Base-by-base conservation (phyloP, 257 asterid genomes). In the Solanum chiquidenum region DNA sequence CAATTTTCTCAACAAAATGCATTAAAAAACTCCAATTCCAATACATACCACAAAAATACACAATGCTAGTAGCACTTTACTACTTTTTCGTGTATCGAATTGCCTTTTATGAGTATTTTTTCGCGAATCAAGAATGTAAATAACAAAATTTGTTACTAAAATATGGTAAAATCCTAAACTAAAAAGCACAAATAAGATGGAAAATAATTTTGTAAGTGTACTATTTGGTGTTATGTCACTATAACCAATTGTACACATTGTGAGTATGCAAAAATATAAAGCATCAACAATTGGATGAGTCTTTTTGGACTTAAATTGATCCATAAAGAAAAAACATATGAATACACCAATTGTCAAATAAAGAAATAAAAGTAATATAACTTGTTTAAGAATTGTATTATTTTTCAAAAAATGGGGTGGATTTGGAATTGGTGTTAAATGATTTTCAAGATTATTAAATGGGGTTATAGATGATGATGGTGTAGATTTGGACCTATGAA, bases 161-260 rank as follows among this genome's bases (percentile, higher is more conserved):
- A 97, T 95, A 86, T 97, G 98, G 27, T 95, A 87, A 89, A 96
- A 94, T 58, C 95, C 98, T 77, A 95, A 97, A 5, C 98, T 98
- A 87, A 97, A 93, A 64, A 97, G 95, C 88, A 95, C 98, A 86
- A 97, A 97, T 72, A 93, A 85, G 88, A 95, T 93, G 5, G 98
- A 91, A 76, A 97, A 95, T 92, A 95, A n/a, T 88, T 97, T 97
- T 1, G 98, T 91, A 2, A 94, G 87, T 34, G 92, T 40, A 86
- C 92, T 95, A 86, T 86, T 91, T 62, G 99, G 98, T 31, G 96
- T 94, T 90, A 97, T 95, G 87, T 97, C 99, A 29, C 99, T 98
- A 84, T 97, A 97, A 9, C 99, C 99, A 88, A 97, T 97, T 4
- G 99, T 97, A 89, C 99, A 94, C 98, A 97, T 94, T 33, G 98